Base-by-base conservation (phyloP, 495 filamentous ascomycete genomes). In the Entonaema liquescens region DNA sequence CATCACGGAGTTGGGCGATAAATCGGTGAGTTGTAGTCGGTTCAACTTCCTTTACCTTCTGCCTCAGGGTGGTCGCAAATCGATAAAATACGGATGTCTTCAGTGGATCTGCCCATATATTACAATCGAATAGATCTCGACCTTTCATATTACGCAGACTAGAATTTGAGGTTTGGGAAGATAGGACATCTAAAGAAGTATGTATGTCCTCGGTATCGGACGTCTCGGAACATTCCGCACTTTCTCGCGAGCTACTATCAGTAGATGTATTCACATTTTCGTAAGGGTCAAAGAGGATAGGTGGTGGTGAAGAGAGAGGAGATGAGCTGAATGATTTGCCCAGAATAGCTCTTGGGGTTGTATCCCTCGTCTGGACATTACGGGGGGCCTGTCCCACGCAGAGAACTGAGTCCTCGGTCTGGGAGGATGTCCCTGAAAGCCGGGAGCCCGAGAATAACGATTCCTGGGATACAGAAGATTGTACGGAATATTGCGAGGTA, bases 11-110 rank as follows among this genome's bases (percentile, higher is more conserved):
- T 8, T 84, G 83, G 31, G 84, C 83, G 49, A 91, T 85, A 68
- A 91, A 91, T 40, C 83, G 85, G 74, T 91, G 89, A 13, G 80
- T 83, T 29, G 67, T 76, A 1, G 88, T 88, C 0, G 85, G 82
- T 33, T 86, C 84, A 0, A 87, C 86, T n/a, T 79, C 77, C 36
- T 83, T 85, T 19, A 90, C 83, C 35, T 86, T 86, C 35, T 88
- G 82, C 29, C 89, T 80, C 4, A 92, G 74, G 0, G 84, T 87
- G 0, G 90, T 86, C 40, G 89, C 86, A 65, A 92, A 92, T 11
- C 84, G 89, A 67, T 91, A 91, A 60, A 91, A 91, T 29, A 90
- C 84, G 0, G 87, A 85, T 0, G 89, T 91, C 33, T 85, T 88
- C 21, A 83, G 76, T 0, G 87, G 83, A 70, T 90, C 87, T 4